Percentiles rank a stretch among this genome's conserved stretches.
Evolutionary conservation across 169 alveolate species (phyloP).

Genomic region (Cryptosporidium ryanae): DNA sequence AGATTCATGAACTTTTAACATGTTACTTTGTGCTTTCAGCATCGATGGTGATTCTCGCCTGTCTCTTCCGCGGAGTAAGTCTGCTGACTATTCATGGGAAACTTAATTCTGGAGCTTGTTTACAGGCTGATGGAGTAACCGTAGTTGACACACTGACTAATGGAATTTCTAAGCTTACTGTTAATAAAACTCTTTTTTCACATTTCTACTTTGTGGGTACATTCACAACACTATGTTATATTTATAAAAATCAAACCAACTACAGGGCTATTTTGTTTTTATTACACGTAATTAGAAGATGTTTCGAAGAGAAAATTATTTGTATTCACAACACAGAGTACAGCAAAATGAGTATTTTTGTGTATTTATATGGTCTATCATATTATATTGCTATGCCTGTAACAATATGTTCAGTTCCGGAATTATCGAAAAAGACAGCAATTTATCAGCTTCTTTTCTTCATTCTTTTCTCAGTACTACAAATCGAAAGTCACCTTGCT

Average conservation of each 20-base stretch:
- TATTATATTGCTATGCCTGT: slow-evolving; percentile 55
- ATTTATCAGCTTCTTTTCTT: slow-evolving; percentile 11
- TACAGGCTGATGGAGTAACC: background rate
- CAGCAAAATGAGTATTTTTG: slow-evolving; percentile 37
- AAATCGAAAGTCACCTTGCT: slow-evolving; percentile 9
- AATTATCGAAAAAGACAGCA: background rate
- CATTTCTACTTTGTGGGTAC: slow-evolving; percentile 51
- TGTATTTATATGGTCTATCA: slow-evolving; percentile 42
- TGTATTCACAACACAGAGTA: slow-evolving; percentile 33
- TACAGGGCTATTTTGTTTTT: slow-evolving; percentile 17
- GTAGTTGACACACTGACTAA: background rate
- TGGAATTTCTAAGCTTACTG: background rate
- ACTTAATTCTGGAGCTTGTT: background rate
- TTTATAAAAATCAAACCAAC: slow-evolving; percentile 3
- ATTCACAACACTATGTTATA: background rate
- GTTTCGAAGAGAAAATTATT: slow-evolving; percentile 17
- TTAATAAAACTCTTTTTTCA: slow-evolving; percentile 14
- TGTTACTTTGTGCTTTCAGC: slow-evolving; percentile 3
- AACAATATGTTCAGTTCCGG: background rate
- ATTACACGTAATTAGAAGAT: slow-evolving; percentile 45
- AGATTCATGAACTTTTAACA: background rate
- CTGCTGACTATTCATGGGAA: slow-evolving; percentile 20
- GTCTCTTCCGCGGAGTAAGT: background rate
- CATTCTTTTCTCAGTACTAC: slow-evolving; percentile 20
- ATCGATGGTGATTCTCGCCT: background rate